Percentiles rank a stretch among this genome's conserved stretches.
Conservation (phyloP, 352 stramenopile species). For the Phytophthora europaea region DNA sequence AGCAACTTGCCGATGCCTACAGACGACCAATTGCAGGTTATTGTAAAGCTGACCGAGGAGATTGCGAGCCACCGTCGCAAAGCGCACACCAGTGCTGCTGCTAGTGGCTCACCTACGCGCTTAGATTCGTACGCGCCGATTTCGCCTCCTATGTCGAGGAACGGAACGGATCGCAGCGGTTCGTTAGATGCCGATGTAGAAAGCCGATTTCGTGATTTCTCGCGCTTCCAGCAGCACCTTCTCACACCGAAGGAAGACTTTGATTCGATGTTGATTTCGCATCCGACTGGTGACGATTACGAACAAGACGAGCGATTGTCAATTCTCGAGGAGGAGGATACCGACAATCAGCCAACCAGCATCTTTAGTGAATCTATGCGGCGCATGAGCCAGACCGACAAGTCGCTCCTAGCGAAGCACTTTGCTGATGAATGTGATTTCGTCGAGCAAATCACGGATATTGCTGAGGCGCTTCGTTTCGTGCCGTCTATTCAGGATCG, state of each 20-base stretch:
- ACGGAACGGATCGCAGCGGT: constrained; percentile 21
- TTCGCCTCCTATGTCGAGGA: constrained; percentile 45
- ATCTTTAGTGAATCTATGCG: constrained; percentile 77
- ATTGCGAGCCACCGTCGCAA: constrained; percentile 73
- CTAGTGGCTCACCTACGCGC: constrained; percentile 31
- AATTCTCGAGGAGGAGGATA: constrained; percentile 78
- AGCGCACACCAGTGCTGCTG: constrained; percentile 44
- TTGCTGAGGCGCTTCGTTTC: constrained; percentile 85
- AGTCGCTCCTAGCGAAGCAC: constrained; percentile 83
- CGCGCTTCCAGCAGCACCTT: constrained; percentile 88
- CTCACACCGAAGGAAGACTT: constrained; percentile 80
- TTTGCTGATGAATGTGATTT: constrained; percentile 91
- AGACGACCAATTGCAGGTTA: constrained; percentile 87
- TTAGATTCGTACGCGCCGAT: constrained; percentile 47
- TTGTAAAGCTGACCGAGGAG: constrained; percentile 82
- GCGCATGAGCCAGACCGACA: constrained; percentile 85
- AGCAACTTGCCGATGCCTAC: constrained; percentile 82
- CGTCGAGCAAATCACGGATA: constrained; percentile 91
- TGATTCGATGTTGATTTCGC: constrained; percentile 53
- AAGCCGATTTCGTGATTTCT: constrained; percentile 87
- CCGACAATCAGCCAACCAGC: constrained; percentile 73
- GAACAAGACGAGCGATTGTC: constrained; percentile 52
- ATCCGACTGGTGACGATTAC: constrained; percentile 47
- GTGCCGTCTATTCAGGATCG: constrained; percentile 83
- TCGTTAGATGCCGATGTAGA: constrained; percentile 61